phyloP scores from a whole-genome alignment of 352 stramenopile species.

The Albugo candida region DNA sequence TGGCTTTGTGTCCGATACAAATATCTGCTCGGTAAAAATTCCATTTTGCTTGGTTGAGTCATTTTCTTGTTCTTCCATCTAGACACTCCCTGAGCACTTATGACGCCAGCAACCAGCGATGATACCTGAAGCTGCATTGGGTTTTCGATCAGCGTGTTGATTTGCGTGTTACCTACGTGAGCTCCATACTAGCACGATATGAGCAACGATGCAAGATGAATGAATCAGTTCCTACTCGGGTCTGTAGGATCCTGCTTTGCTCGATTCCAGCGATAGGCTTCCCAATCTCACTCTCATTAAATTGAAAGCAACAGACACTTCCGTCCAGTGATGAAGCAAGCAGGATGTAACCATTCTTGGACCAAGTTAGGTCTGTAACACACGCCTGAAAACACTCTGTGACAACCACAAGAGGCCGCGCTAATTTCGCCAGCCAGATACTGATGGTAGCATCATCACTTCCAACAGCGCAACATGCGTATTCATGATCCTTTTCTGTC shows the following conservation, averaged over 20 bases:
- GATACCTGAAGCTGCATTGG: conserved; percentile 53
- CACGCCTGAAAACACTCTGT: conserved; percentile 72
- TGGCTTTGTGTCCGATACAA: conserved; percentile 4
- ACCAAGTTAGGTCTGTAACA: conserved; percentile 69
- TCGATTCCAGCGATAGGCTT: conserved; percentile 39
- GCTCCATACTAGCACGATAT: conserved; percentile 41
- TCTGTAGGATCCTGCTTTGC: conserved; percentile 65
- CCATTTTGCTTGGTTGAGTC: no score
- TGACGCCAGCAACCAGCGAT: not conserved
- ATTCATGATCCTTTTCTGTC: conserved; percentile 21
- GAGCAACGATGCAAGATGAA: not conserved
- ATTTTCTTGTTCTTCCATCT: conserved; percentile 23
- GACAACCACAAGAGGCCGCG: conserved; percentile 52
- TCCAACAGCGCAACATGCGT: conserved; percentile 66
- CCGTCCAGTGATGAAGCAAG: conserved; percentile 61
- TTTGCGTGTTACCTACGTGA: conserved; percentile 54
- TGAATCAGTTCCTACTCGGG: conserved; percentile 19
- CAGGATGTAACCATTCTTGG: conserved; percentile 27
- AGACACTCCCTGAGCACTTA: no score
- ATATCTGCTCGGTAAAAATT: no score
- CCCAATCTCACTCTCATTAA: conserved; percentile 40
- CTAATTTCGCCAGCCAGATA: conserved; percentile 66
- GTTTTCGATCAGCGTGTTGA: conserved; percentile 62
- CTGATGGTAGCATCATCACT: conserved; percentile 70
- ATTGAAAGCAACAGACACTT: conserved; percentile 69